Evolutionary conservation across 1,284 basidiomycete genomes (phyloP), one percentile per base, ranked within the genome.

Genomic region (Coriolopsis trogii): DNA sequence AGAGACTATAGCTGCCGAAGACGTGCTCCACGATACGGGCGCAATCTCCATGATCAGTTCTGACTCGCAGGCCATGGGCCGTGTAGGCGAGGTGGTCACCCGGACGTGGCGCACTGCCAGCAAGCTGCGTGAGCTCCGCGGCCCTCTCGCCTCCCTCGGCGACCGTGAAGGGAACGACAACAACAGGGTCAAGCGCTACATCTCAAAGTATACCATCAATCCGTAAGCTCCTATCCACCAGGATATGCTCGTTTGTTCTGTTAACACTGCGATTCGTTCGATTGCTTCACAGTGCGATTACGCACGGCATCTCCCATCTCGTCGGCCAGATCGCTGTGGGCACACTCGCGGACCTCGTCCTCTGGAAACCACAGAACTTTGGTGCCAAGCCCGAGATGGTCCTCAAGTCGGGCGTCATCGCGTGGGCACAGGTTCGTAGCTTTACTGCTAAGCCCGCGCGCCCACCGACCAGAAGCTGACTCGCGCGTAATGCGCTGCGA

Each of bases 151-250:
- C 13, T 69, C 73, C 12, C 70, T 84, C 16, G 89, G 89, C 4
- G 91, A 95, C 68, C 67, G 67, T 7, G 77, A 80, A 1, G 81
- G 81, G 1, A 79, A 70, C 42, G 97, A 99, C 72, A 99, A 99
- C 67, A 84, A 79, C n/a, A 81, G 96, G n/a, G 96, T 98, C 50
- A 98, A 98, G 77, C 82, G 96, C 52, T 99, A 98, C 71, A 79
- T 99, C 18, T 83, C 95, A 12, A 99, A 99, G 69, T 98, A 98
- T 70, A 99, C 96, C 9, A 85, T 99, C 70, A 99, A 99, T 68
- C 95, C 97, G 93, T 95, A 59, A 67, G 93, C 33, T 81, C 26
- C 31, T 26, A 16, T 38, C 29, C 26, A 9, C 37, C 13, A n/a
- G 6, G 28, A 16, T 23, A 41, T 8, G 13, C 1, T n/a, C 39